Evolutionary conservation across 352 stramenopile species (phyloP).

Genomic region (Elongisporangium undulatum): DNA sequence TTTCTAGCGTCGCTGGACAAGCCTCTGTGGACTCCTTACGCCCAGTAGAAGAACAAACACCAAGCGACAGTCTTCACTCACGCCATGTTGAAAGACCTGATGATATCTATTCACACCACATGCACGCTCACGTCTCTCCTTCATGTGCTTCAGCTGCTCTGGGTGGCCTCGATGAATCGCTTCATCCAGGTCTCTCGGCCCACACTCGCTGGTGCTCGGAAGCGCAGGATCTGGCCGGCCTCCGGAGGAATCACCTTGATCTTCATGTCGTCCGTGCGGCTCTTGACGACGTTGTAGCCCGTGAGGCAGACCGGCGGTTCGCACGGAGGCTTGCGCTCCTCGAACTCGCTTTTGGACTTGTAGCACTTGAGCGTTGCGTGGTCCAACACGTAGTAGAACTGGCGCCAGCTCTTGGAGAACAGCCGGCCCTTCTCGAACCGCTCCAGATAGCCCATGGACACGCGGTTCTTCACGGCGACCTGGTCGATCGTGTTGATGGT

Average conservation of each 20-base stretch:
- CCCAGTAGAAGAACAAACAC: constrained; percentile 1
- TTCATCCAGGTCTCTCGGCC: constrained; percentile 77
- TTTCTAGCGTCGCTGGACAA: constrained; percentile 31
- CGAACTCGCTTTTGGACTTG: constrained; percentile 68
- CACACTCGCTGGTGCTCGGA: constrained; percentile 65
- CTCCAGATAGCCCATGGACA: constrained; percentile 68
- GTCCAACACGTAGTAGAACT: constrained; percentile 77
- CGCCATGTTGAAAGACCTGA: background rate
- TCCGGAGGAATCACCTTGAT: constrained; percentile 74
- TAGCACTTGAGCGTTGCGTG: constrained; percentile 63
- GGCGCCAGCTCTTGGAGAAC: constrained; percentile 71
- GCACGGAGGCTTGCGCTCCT: constrained; percentile 50
- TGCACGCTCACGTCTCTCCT: background rate
- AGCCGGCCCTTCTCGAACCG: constrained; percentile 70
- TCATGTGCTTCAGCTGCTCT: constrained; percentile 13
- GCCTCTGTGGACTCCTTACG: constrained; percentile 13
- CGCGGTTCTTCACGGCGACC: constrained; percentile 54
- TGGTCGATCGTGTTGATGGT: constrained; percentile 78
- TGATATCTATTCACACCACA: background rate
- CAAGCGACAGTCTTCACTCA: constrained; percentile 1
- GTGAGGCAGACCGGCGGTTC: constrained; percentile 51
- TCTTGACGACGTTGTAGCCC: constrained; percentile 65
- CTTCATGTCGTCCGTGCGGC: constrained; percentile 74
- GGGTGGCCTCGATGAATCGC: constrained; percentile 62
- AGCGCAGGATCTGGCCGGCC: constrained; percentile 64